Evolutionary conservation across 805 yeast genomes (phyloP).

Genomic region (Ogataea henricii): DNA sequence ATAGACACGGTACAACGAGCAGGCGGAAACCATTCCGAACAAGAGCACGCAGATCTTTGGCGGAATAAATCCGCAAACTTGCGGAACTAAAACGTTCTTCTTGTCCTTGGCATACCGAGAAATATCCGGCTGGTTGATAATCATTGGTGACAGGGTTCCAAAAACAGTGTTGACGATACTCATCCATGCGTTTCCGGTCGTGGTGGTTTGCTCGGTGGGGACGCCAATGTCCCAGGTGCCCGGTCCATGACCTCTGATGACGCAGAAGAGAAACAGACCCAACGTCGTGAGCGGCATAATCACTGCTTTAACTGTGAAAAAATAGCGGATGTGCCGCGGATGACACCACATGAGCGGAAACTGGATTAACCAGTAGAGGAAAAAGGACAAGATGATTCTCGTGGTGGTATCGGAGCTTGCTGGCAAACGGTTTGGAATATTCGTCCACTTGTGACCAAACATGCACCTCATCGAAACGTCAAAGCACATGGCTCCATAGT

Average conservation of each 20-base stretch:
- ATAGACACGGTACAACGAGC: slow-evolving; percentile 18
- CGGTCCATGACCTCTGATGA: slow-evolving; percentile 20
- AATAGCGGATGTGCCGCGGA: slow-evolving; percentile 18
- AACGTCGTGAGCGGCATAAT: slow-evolving; percentile 18
- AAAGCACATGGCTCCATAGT: slow-evolving; percentile 39
- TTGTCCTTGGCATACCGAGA: slow-evolving; percentile 25
- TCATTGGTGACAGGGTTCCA: slow-evolving; percentile 29
- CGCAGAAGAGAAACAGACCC: slow-evolving; percentile 20
- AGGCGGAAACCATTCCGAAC: slow-evolving; percentile 22
- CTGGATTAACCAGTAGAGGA: slow-evolving; percentile 23
- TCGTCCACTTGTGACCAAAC: slow-evolving; percentile 22
- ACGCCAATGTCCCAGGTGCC: slow-evolving; percentile 18
- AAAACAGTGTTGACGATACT: slow-evolving; percentile 24
- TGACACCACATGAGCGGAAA: slow-evolving; percentile 26
- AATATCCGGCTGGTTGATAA: slow-evolving; percentile 28
- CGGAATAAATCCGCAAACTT: slow-evolving; percentile 21
- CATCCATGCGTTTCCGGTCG: slow-evolving; percentile 21
- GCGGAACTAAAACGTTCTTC: slow-evolving; percentile 16
- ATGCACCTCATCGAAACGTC: slow-evolving; percentile 30
- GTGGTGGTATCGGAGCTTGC: slow-evolving; percentile 20
- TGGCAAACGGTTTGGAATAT: slow-evolving; percentile 20
- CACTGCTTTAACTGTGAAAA: slow-evolving; percentile 20
- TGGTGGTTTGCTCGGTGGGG: slow-evolving; percentile 1
- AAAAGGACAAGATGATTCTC: slow-evolving; percentile 19
- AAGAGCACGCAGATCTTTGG: slow-evolving; percentile 18